Base-by-base conservation (phyloP, 2,329 filamentous ascomycete species). In the Calonectria naviculata region DNA sequence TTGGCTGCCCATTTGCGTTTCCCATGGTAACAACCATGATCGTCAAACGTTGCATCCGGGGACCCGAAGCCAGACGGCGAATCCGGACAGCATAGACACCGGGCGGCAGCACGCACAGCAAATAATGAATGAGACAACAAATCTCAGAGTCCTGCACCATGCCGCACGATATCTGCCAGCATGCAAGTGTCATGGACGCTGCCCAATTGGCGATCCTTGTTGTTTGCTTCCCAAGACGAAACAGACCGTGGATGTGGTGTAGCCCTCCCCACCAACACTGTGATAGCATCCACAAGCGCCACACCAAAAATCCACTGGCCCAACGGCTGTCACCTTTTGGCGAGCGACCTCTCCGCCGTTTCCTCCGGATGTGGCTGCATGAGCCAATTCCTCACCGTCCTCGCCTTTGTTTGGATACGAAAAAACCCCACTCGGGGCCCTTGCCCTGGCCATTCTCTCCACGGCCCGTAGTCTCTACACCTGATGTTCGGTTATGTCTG, bases 351-450 rank as follows among this genome's bases (percentile, higher is more conserved):
- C 42, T 34, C 44, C 34, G 34, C 24, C 61, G 21, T 64, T 28
- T 10, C 12, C 41, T 47, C 24, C 36, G 65, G 44, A 31, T 52
- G 65, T 67, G 65, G 65, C 54, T 67, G 65, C 54, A 67, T 67
- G 31, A 31, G 65, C 65, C 65, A 67, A 49, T 58, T 19, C 60
- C 41, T 65, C 52, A 26, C 21, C 42, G 42, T 47, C 19, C 47
- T 38, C 49, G 63, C 31, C 36, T 24, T 26, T 49, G 31, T 29
- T 41, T 60, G 65, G 54, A 67, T 61, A 67, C 54, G 56, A 61
- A 67, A 67, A 60, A 65, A 42, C 34, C 24, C 28, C 36, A 28
- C 10, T 34, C 26, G 36, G 56, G 56, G 56, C 56, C 56, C 56
- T 42, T 44, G 56, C 56, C 56, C 56, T 61, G 36, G 24, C 34